Conservation (phyloP, 768 basidiomycete species). For the Thelephora ganbajun region DNA sequence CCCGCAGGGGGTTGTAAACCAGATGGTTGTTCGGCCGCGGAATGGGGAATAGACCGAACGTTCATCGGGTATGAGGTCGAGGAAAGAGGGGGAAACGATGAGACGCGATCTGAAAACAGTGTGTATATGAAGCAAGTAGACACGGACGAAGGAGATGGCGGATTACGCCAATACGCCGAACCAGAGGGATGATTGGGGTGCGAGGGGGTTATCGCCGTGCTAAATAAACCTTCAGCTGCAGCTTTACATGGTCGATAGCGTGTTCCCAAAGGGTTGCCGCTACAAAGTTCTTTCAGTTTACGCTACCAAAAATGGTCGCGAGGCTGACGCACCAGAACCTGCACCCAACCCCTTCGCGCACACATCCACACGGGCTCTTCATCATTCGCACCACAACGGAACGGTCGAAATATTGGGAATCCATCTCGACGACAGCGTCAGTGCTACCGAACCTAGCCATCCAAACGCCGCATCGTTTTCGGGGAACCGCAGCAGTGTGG, state of each 20-base stretch:
- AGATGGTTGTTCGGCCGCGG: not conserved
- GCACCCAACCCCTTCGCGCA: slow-evolving; percentile 57
- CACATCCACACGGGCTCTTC: slow-evolving; percentile 47
- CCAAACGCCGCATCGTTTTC: slow-evolving; percentile 41
- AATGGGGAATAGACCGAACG: slow-evolving; percentile 2
- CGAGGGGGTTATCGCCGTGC: slow-evolving; percentile 16
- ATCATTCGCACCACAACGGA: slow-evolving; percentile 33
- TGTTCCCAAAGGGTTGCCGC: slow-evolving; percentile 53
- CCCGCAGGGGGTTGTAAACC: not conserved
- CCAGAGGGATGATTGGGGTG: slow-evolving; percentile 12
- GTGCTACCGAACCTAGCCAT: slow-evolving; percentile 39
- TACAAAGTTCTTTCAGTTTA: slow-evolving; percentile 14
- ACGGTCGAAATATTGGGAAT: slow-evolving; percentile 44
- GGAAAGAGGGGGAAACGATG: slow-evolving; percentile 23
- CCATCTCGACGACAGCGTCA: slow-evolving; percentile 39
- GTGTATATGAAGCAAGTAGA: slow-evolving; percentile 18
- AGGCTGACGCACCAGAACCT: slow-evolving; percentile 31
- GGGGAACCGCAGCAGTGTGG: slow-evolving; percentile 40
- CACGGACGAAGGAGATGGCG: slow-evolving; percentile 5
- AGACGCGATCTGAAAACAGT: slow-evolving; percentile 24
- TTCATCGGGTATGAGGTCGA: slow-evolving; percentile 11
- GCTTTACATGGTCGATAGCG: slow-evolving; percentile 47
- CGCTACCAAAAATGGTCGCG: not conserved
- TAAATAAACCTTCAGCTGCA: slow-evolving; percentile 36
- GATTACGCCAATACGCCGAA: slow-evolving; percentile 16